These are phyloP conservation scores for Trichoderma gamsii DNA, from an alignment of 495 filamentous ascomycete genomes.

Conservation along the genomic window DNA sequence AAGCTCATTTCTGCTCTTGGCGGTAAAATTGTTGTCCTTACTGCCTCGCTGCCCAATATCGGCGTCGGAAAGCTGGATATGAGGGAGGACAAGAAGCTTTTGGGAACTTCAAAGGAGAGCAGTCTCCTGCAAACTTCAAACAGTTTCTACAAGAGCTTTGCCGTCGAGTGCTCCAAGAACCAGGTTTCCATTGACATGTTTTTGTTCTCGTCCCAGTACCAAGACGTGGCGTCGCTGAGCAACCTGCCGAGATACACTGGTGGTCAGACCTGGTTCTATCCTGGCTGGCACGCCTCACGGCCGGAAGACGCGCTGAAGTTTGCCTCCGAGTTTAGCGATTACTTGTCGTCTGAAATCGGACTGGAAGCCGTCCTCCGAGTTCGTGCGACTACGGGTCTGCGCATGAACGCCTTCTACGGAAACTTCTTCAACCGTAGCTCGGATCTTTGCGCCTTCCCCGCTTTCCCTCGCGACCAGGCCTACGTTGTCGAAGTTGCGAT, in stretches of 20 bases:
- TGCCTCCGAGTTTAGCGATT: conserved; percentile 92
- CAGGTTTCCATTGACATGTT: conserved; percentile 99
- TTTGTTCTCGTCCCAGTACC: conserved; percentile 93
- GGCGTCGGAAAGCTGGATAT: conserved; percentile 86
- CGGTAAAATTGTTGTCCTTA: conserved; percentile 89
- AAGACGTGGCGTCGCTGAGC: conserved; percentile 92
- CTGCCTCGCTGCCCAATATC: conserved; percentile 82
- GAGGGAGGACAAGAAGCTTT: conserved; percentile 92
- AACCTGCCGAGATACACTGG: conserved; percentile 94
- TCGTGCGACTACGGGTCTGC: conserved; percentile 85
- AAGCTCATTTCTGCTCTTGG: conserved; percentile 90
- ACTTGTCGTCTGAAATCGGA: conserved; percentile 89
- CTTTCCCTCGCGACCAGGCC: conserved; percentile 92
- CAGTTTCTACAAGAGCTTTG: conserved; percentile 98
- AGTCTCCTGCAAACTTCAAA: conserved; percentile 81
- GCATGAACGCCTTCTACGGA: conserved; percentile 97
- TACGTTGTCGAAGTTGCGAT: conserved; percentile 99
- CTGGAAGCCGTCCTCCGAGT: conserved; percentile 95
- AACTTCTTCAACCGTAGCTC: conserved; percentile 99
- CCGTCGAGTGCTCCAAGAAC: conserved; percentile 96
- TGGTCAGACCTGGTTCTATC: conserved; percentile 97
- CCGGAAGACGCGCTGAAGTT: conserved; percentile 96
- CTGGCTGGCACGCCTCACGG: conserved; percentile 91
- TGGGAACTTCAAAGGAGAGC: conserved; percentile 90
- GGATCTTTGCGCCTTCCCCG: conserved; percentile 94